These are phyloP conservation scores for Alisma plantagoaquatica DNA, from an alignment of 106 monocot genomes.

Conservation along the genomic window DNA sequence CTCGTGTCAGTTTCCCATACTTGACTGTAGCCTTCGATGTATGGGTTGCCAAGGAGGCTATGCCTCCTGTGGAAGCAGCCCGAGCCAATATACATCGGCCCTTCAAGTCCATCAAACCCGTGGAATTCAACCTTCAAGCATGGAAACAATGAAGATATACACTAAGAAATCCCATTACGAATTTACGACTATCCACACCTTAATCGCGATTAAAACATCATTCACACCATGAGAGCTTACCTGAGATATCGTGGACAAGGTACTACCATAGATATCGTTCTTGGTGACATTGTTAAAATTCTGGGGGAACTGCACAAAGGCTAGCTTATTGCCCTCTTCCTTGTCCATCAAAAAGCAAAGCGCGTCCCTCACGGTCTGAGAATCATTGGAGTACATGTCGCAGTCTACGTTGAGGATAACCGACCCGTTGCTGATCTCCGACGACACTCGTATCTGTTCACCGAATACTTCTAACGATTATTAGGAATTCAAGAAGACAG, in stretches of 20 bases:
- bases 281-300: slow-evolving; percentile 26
- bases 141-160: too few relatives aligned
- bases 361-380: slow-evolving; percentile 33
- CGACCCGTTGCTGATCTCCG: slow-evolving; percentile 57
- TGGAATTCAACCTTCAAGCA: slow-evolving; percentile 39
- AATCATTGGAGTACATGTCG: slow-evolving; percentile 69
- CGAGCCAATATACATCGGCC: slow-evolving; percentile 26
- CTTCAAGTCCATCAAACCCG: slow-evolving; percentile 36
- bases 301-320: slow-evolving; percentile 36
- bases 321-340: slow-evolving; percentile 24
- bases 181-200: too few relatives aligned
- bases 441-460: slow-evolving; percentile 61
- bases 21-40: background rate
- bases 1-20: slow-evolving; percentile 1
- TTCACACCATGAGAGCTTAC: too few relatives aligned
- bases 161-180: too few relatives aligned
- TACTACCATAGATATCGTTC: slow-evolving; percentile 29
- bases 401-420: slow-evolving; percentile 66
- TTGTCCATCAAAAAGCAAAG: slow-evolving; percentile 47
- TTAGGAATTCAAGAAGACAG: too few relatives aligned
- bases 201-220: too few relatives aligned
- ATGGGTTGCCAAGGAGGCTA: slow-evolving; percentile 17
- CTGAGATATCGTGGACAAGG: too few relatives aligned
- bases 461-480: too few relatives aligned
- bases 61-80: slow-evolving; percentile 43